phyloP scores from a whole-genome alignment of 768 basidiomycete genomes.

The Albatrellus ellisii region DNA sequence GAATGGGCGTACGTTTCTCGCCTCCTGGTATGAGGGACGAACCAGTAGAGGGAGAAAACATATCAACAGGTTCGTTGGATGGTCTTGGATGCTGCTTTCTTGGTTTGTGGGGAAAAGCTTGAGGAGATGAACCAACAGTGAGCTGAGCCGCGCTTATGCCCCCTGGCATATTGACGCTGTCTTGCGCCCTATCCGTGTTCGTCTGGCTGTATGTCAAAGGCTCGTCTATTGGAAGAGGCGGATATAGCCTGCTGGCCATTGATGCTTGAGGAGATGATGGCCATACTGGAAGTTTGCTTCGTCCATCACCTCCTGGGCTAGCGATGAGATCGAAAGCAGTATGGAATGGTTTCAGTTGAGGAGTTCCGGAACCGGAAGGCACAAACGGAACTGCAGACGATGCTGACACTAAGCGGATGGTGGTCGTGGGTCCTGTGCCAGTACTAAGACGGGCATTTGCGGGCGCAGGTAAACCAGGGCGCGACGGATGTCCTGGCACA shows the following conservation, averaged over 20 bases:
- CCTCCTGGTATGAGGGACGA: conserved; percentile 1
- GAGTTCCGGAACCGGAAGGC: conserved; percentile 28
- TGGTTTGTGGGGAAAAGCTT: neutral
- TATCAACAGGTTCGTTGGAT: conserved; percentile 20
- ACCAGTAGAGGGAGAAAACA: conserved; percentile 27
- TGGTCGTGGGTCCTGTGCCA: conserved; percentile 26
- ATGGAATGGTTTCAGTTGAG: conserved; percentile 49
- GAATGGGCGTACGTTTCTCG: conserved; percentile 13
- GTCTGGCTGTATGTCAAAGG: conserved; percentile 17
- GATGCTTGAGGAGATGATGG: conserved; percentile 25
- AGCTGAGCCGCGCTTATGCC: conserved; percentile 15
- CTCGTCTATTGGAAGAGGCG: conserved; percentile 23
- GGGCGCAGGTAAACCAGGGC: conserved; percentile 50
- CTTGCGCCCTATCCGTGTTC: conserved; percentile 21
- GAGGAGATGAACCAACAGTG: conserved; percentile 16
- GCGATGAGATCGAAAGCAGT: conserved; percentile 58
- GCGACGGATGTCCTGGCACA: conserved; percentile 44
- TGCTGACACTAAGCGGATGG: conserved; percentile 31
- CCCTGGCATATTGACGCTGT: conserved; percentile 25
- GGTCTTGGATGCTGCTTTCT: conserved; percentile 21
- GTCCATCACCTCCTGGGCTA: conserved; percentile 27
- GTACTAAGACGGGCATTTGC: conserved; percentile 47
- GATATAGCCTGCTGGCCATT: conserved; percentile 24
- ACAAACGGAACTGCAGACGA: conserved; percentile 3
- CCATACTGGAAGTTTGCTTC: conserved; percentile 22